These are phyloP conservation scores for Globisporangium megalacanthum DNA, from an alignment of 352 stramenopile species.

Conservation along the genomic window DNA sequence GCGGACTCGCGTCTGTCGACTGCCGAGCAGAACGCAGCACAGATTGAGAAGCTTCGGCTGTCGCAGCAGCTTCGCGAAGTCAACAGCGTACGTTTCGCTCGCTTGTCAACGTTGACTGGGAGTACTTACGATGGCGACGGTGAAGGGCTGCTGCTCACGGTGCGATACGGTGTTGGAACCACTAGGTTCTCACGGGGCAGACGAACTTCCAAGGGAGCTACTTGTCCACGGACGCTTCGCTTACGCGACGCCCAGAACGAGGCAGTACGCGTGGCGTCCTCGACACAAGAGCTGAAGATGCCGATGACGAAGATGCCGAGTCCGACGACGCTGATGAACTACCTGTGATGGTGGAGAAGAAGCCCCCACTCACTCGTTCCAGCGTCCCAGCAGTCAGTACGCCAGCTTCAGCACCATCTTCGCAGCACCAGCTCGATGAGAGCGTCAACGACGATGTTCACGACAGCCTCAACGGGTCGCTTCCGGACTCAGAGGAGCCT, in stretches of 20 bases:
- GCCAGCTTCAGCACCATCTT: not conserved
- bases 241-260: not conserved
- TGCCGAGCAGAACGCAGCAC: conserved; percentile 40
- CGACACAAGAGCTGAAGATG: not conserved
- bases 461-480: conserved; percentile 18
- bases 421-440: not conserved
- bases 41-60: conserved; percentile 59
- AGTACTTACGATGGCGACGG: no score
- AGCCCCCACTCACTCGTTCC: not conserved
- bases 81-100: conserved; percentile 34
- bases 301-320: conserved; percentile 16
- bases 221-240: conserved; percentile 16
- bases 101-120: not conserved
- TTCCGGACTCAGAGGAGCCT: conserved; percentile 29
- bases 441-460: conserved; percentile 6
- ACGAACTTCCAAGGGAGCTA: conserved; percentile 47
- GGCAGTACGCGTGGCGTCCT: not conserved
- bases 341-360: conserved; percentile 52
- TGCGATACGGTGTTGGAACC: not conserved
- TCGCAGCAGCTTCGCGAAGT: conserved; percentile 65
- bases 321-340: conserved; percentile 30
- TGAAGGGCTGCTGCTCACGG: not conserved
- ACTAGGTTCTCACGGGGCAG: not conserved
- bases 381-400: not conserved
- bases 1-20: conserved; percentile 23